Conservation (phyloP, 2,329 filamentous ascomycete genomes). For the Ophiostoma piceae region DNA sequence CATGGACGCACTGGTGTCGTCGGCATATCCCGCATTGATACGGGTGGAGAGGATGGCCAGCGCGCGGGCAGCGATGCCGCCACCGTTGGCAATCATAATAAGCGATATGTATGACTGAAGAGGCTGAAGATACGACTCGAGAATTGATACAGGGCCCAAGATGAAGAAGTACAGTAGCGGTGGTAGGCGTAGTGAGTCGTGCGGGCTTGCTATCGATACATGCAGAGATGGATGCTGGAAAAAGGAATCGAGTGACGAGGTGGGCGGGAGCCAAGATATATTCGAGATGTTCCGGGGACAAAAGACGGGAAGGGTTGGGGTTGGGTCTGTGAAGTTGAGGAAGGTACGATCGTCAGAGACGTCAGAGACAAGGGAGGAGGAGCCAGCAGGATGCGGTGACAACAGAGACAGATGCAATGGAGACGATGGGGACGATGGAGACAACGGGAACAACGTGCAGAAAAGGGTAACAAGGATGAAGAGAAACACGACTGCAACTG, state of each 20-base stretch:
- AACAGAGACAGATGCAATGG: background rate
- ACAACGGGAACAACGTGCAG: background rate
- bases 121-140: too few species aligned
- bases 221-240: background rate
- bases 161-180: background rate
- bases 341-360: slow-evolving; percentile 5
- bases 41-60: slow-evolving; percentile 15
- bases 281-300: background rate
- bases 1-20: slow-evolving; percentile 35
- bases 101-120: background rate
- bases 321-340: background rate
- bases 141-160: background rate
- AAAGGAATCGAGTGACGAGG: background rate
- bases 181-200: background rate
- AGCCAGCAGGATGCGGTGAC: background rate
- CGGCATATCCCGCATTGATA: slow-evolving; percentile 31
- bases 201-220: background rate
- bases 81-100: slow-evolving; percentile 10
- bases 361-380: background rate
- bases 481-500: background rate
- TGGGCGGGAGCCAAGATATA: background rate
- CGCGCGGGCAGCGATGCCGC: slow-evolving; percentile 21
- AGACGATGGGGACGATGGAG: background rate
- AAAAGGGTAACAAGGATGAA: background rate
- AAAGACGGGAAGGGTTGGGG: background rate